Conservation (phyloP, 164 flowering plant genomes). For the Litsea cubeba region DNA sequence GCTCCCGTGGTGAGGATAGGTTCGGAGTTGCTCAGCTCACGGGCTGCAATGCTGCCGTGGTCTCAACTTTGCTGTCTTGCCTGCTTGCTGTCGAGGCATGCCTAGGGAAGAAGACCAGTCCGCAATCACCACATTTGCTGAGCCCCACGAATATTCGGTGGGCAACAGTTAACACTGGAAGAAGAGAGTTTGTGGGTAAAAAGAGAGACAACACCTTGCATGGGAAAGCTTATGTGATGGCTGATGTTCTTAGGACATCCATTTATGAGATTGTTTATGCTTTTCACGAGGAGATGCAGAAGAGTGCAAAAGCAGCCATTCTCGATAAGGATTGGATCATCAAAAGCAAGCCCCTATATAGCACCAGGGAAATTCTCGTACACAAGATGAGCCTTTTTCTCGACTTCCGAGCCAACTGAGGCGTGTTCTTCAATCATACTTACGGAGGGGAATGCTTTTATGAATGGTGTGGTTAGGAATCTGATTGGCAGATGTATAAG, state of each 20-base stretch:
- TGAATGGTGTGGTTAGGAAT: background rate
- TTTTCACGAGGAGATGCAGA: constrained; percentile 72
- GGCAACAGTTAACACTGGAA: constrained; percentile 48
- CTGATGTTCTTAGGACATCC: constrained; percentile 72
- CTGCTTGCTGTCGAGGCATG: constrained; percentile 78
- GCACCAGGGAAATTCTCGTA: constrained; percentile 57
- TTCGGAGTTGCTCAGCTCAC: constrained; percentile 91
- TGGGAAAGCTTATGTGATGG: constrained; percentile 70
- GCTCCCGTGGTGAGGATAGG: constrained; percentile 74
- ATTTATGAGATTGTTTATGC: constrained; percentile 60
- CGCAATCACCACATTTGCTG: constrained; percentile 48
- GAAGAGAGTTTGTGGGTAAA: constrained; percentile 43
- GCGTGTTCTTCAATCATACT: background rate
- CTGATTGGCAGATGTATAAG: too few relatives aligned
- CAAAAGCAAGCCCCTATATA: constrained; percentile 52
- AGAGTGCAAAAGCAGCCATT: constrained; percentile 48
- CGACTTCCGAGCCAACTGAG: constrained; percentile 46
- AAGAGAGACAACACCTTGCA: constrained; percentile 48
- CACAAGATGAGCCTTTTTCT: constrained; percentile 69
- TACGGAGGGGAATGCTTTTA: background rate
- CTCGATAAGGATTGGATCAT: constrained; percentile 80
- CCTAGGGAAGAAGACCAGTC: constrained; percentile 81
- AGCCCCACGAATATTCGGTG: constrained; percentile 75
- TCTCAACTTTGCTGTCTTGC: constrained; percentile 69
- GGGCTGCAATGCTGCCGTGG: constrained; percentile 70